phyloP scores from a whole-genome alignment of 2,329 filamentous ascomycete species.

The Alternaria rosae region DNA sequence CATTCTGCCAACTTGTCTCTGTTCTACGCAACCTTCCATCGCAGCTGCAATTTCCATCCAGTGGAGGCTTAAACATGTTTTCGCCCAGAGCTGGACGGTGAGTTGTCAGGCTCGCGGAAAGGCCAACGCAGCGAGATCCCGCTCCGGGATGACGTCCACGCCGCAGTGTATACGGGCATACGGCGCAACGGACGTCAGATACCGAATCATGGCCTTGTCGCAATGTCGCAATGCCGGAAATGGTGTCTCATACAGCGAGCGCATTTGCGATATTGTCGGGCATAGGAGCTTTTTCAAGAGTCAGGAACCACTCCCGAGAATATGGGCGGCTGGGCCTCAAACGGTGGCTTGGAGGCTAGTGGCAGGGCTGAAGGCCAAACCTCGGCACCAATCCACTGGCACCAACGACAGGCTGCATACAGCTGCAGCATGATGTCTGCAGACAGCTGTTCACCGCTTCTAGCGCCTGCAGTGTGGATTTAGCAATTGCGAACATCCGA shows the following conservation, averaged over 20 bases:
- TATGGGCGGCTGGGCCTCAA: conserved; percentile 32
- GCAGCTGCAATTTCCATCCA: conserved; percentile 16
- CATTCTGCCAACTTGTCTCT: conserved; percentile 18
- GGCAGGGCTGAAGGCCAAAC: conserved; percentile 29
- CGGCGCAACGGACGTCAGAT: background rate
- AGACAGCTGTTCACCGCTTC: conserved; percentile 42
- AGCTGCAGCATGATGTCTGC: conserved; percentile 42
- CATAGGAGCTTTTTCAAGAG: conserved; percentile 27
- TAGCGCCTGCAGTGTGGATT: conserved; percentile 19
- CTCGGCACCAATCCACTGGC: conserved; percentile 34
- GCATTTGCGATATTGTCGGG: conserved; percentile 8
- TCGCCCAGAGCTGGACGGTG: conserved; percentile 22
- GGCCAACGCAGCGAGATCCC: conserved; percentile 28
- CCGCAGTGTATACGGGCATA: conserved; percentile 2
- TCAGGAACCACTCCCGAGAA: conserved; percentile 37
- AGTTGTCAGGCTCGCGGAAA: conserved; percentile 32
- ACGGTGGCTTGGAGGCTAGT: conserved; percentile 33
- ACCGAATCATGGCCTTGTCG: conserved; percentile 9
- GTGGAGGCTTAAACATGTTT: background rate
- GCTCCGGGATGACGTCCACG: conserved; percentile 23
- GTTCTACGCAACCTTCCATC: background rate
- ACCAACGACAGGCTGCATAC: conserved; percentile 20
- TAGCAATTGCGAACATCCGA: background rate
- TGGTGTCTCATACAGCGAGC: background rate
- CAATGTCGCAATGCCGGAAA: background rate